Base-by-base conservation (phyloP, 2,329 filamentous ascomycete genomes). In the Xylariales sp. region DNA sequence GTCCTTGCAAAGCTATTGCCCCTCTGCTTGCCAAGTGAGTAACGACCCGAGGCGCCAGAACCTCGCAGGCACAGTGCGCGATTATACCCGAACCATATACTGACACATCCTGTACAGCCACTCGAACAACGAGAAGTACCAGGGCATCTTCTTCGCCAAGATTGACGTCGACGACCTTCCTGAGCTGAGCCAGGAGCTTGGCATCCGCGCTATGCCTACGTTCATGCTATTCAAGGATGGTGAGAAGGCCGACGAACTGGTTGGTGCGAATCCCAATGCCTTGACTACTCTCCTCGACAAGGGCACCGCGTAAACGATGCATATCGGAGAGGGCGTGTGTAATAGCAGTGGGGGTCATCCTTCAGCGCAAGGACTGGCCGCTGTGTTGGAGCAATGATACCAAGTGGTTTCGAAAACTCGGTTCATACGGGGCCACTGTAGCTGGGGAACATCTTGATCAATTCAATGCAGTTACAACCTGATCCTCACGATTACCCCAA, bases 1-100 rank as follows among this genome's bases (percentile, higher is more conserved):
- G 88, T 46, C 91, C 91, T 46, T 97, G 91, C 84, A 95, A 90
- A 74, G 76, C 82, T 56, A 93, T 96, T 57, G 80, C 88, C 14
- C 91, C 90, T 45, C 66, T 81, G 48, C 71, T 95, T 44, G 75
- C 74, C 54, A 74, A 82, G 76, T 84, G 66, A 61, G 78, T 62
- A 21, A 21, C 50, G 14, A 32, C 27, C 41, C 10, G 9, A 20
- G 3, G 16, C 28, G 15, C 8, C 19, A 18, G n/a, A n/a, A n/a
- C n/a, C n/a, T n/a, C n/a, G n/a, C n/a, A n/a, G n/a, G n/a, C n/a
- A n/a, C n/a, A n/a, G n/a, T n/a, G n/a, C n/a, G n/a, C n/a, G n/a
- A n/a, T n/a, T n/a, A n/a, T n/a, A n/a, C n/a, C n/a, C n/a, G n/a
- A n/a, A n/a, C n/a, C n/a, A n/a, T n/a, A n/a, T n/a, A n/a, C n/a